Base-by-base conservation (phyloP, 2,329 filamentous ascomycete genomes). In the Ophiocordyceps robertsii region DNA sequence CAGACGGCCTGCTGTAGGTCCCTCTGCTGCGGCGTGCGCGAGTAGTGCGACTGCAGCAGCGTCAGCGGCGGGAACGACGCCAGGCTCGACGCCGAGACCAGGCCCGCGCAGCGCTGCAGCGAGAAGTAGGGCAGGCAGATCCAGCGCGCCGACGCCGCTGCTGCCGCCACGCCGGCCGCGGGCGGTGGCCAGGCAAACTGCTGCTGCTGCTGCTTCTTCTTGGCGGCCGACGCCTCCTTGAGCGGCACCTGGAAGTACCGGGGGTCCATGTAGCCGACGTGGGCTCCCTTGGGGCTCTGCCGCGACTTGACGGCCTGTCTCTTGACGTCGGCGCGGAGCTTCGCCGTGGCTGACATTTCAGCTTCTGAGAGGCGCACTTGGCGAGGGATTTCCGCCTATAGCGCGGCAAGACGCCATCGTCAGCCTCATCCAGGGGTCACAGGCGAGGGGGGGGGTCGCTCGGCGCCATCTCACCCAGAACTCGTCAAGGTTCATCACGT, bases 1-100 rank as follows among this genome's bases (percentile, higher is more conserved):
- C 67, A 63, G 9, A 70, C 62, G 3, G 64, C 68, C 47, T 72
- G 69, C 24, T 61, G 53, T 64, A 70, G 63, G 33, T 72, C 68
- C 41, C 68, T 56, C 29, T 62, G 54, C 24, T 57, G 52, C 4
- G 53, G 52, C 6, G 56, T 61, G 4, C 62, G 54, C 1, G 66
- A 65, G 45, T 64, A 68, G 8, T 65, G 61, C 1, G 59, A 53
- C 48, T 72, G 69, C 0, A 70, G 49, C 6, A 71, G 47, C 1
- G 67, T 69, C 40, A 62, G 58, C 2, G 61, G 53, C 1, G 68
- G 68, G 40, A 68, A 70, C 1, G 57, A 52, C 6, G 55, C 53
- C 7, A 55, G 38, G 24, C 51, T 56, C 1, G 56, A 54, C 1
- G 55, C 55, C 6, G 54, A 53, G 2, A 56, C 50, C 2, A 66